These are phyloP conservation scores for Pseudoscleropodium purum DNA, from an alignment of 225 moss, liverwort and hornwort species.

Conservation along the genomic window DNA sequence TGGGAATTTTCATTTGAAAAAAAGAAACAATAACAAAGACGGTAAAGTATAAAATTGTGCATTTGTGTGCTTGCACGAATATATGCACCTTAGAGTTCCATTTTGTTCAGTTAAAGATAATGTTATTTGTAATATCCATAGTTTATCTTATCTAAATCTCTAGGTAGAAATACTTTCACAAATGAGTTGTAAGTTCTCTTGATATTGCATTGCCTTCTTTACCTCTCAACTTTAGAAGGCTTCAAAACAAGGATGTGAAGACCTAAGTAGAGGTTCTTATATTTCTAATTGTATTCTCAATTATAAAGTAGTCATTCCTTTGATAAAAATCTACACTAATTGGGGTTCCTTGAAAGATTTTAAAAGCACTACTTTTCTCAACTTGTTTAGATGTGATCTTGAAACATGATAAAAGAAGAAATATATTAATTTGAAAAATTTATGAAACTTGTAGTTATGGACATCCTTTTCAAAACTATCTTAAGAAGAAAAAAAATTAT, in stretches of 20 bases:
- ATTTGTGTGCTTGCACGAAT: no score
- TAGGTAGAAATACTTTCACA: not conserved
- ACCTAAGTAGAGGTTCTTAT: not conserved
- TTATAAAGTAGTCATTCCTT: not conserved
- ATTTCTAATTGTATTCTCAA: not conserved
- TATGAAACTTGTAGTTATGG: not conserved
- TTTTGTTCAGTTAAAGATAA: no score
- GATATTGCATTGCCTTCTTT: no score
- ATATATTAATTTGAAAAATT: not conserved
- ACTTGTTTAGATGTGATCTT: not conserved
- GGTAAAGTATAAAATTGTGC: no score
- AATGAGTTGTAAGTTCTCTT: not conserved
- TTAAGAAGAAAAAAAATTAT: not conserved
- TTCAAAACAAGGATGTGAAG: not conserved
- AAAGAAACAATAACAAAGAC: not conserved
- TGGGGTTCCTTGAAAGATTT: not conserved
- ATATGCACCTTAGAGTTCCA: no score
- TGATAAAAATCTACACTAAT: not conserved
- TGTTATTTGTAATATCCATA: no score
- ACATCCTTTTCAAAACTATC: not conserved
- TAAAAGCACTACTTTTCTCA: accelerated
- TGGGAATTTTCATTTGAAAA: no score
- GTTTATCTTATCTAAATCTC: no score
- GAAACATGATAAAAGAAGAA: not conserved
- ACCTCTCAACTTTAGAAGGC: not conserved